phyloP scores from a whole-genome alignment of 78 protist genomes.

The Guillardia theta region DNA sequence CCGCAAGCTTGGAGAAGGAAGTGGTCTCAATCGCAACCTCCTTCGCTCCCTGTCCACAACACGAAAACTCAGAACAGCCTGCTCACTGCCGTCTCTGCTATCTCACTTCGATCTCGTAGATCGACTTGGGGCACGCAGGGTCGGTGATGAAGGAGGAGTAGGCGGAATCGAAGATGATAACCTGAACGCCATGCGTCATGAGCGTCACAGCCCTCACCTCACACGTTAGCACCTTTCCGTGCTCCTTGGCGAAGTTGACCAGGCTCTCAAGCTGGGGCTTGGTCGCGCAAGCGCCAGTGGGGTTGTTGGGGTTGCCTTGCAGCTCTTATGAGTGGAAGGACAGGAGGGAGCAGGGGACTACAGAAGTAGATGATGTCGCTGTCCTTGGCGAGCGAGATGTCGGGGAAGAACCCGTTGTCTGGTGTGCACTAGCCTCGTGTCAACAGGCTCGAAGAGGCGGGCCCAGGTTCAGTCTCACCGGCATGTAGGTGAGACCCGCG shows the following conservation, averaged over 20 bases:
- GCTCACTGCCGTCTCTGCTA: no score
- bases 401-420: not conserved
- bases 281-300: slow-evolving; percentile 2
- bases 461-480: no score
- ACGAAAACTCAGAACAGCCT: no score
- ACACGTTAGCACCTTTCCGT: no score
- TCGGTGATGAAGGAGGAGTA: slow-evolving; percentile 20
- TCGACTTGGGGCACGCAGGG: not conserved
- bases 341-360: not conserved
- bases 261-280: not conserved
- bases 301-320: slow-evolving; percentile 22
- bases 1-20: slow-evolving; percentile 4
- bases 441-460: no score
- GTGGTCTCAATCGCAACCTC: not conserved
- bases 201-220: no score
- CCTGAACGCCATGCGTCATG: no score
- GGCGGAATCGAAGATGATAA: not conserved
- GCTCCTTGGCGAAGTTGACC: not conserved
- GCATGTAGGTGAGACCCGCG: not conserved
- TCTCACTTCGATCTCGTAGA: slow-evolving; percentile 33
- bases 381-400: not conserved
- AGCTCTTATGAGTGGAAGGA: no score
- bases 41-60: not conserved
- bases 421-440: no score
- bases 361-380: not conserved